Base-by-base conservation (phyloP, 1,284 basidiomycete genomes). In the Ustilago sp. region DNA sequence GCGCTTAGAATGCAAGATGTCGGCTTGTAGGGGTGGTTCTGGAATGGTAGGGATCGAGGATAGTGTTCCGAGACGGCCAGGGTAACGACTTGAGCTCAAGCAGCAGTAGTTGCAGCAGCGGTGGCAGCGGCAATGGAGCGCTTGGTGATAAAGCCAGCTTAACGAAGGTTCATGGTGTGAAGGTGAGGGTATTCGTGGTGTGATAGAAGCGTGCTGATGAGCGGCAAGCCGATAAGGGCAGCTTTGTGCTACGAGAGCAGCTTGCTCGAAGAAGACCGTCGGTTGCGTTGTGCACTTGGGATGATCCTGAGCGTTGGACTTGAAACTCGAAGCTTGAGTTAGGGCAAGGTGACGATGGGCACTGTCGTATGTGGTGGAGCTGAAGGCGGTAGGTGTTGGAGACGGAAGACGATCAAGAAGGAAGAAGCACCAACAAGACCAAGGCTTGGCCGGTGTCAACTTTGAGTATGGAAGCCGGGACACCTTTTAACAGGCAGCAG, bases 131-230 rank as follows among this genome's bases (percentile, higher is more conserved):
- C 48, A 51, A 34, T 5, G 34, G 19, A 38, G 35, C 5, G 32
- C 34, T 35, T 38, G 51, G 28, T 17, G 5, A 41, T 4, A 12
- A 31, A 23, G 47, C 59, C 17, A 28, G 31, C 23, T 50, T 50
- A 63, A 19, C 13, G n/a, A 32, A 63, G 41, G 60, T 55, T 41
- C 60, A 63, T 63, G 60, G 45, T 43, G 48, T 19, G 43, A 45
- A 15, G 43, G n/a, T 19, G 7, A 7, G 5, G 43, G 23, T 28
- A 28, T 19, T 8, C 19, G n/a, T 45, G n/a, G 19, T 19, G n/a
- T 19, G 43, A 45, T 19, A 11, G 43, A 11, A 15, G n/a, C 17
- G 13, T 12, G 13, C 39, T 13, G 2, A 41, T 15, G 13, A 41
- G 15, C 15, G 39, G 8, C 17, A 17, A 17, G 39, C 13, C 11